Conservation (phyloP, 495 filamentous ascomycete species). For the Pyrenopolyporus hunteri region DNA sequence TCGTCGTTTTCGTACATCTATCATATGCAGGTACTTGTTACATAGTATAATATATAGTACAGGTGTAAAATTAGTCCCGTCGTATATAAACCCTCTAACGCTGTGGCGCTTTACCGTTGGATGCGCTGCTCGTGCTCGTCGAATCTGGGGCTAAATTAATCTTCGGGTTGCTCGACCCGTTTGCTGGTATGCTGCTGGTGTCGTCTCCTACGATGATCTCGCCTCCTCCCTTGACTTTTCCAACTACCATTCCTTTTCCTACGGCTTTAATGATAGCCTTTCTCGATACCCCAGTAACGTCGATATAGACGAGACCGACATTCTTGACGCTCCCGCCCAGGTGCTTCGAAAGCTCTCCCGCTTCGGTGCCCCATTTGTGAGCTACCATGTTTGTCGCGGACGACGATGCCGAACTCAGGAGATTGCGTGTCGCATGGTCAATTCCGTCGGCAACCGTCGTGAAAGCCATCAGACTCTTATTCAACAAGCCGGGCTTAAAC, state of each 20-base stretch:
- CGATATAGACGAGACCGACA: conserved; percentile 96
- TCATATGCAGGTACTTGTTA: no score
- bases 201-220: conserved; percentile 84
- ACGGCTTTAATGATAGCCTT: conserved; percentile 89
- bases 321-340: conserved; percentile 90
- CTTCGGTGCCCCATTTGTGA: conserved; percentile 85
- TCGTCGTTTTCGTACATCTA: no score
- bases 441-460: conserved; percentile 94
- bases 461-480: conserved; percentile 96
- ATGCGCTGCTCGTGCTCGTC: conserved; percentile 24
- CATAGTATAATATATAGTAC: not conserved
- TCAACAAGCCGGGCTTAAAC: conserved; percentile 89
- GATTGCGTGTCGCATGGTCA: conserved; percentile 76
- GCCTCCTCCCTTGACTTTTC: conserved; percentile 84
- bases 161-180: conserved; percentile 9
- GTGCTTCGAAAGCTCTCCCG: conserved; percentile 71
- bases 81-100: conserved; percentile 4
- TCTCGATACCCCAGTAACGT: conserved; percentile 88
- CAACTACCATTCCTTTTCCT: conserved; percentile 98
- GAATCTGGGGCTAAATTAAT: conserved; percentile 18
- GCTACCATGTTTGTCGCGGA: conserved; percentile 81
- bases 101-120: conserved; percentile 25
- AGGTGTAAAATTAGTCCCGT: conserved; percentile 7
- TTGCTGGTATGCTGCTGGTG: conserved; percentile 55
- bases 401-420: conserved; percentile 72